Evolutionary conservation across 2,329 filamentous ascomycete genomes (phyloP), one percentile per base, ranked within the genome.

Genomic region (Venturia effusa): DNA sequence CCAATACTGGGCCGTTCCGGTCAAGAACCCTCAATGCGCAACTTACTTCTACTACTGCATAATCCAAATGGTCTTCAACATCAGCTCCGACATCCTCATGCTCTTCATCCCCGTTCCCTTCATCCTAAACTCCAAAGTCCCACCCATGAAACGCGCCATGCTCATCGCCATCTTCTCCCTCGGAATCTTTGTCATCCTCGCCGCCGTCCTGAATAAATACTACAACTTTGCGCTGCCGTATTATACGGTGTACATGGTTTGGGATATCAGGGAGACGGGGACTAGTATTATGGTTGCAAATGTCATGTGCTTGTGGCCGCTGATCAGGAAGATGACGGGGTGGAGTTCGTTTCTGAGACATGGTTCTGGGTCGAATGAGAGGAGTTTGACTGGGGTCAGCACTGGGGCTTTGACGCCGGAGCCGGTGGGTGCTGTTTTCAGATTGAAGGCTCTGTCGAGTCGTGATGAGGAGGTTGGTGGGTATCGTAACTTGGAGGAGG

Each of bases 231-330:
- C 71, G 59, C 71, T 77, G 17, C 75, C 75, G 10, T 78, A 78
- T 67, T 75, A 74, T 3, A 73, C 75, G 57, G 70, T 78, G 27
- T 81, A 79, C 66, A 71, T 81, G 2, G 76, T 77, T 68, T 81
- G 79, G 78, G 80, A 81, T 65, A 76, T 79, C 19, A 77, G 77
- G 43, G 80, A 81, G 66, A 74, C 77, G 4, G 77, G 76, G 54
- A 78, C 79, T 0, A 76, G 78, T 48, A 74, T 81, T 64, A 76
- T 78, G 66, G 78, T 82, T 1, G 73, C 78, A 41, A 81, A 81
- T 65, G 72, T 81, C 24, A 78, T 79, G 0, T 76, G 80, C 48
- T 77, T 73, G 68, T 81, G 78, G 78, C 77, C 77, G 0, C 70
- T 81, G 5, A 69, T 80, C 10, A 74, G 77, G 11, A 72, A 73